Evolutionary conservation across 257 asterid genomes (phyloP).

Genomic region (Fraxinus cuspidata): DNA sequence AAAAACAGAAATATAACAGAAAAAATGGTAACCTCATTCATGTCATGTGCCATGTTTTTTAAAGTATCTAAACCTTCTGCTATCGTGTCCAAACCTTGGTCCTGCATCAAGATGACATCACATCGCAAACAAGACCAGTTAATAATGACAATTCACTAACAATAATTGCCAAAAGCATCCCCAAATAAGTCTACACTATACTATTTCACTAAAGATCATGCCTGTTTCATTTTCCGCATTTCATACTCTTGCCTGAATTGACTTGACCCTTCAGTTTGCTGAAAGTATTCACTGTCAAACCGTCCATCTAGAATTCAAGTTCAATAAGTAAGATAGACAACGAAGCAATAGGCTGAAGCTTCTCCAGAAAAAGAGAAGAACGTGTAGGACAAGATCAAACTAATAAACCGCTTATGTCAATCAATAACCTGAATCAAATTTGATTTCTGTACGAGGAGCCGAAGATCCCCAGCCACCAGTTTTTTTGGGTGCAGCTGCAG

Average conservation of each 20-base stretch:
- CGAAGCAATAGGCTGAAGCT: constrained; percentile 11
- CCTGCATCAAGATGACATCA: constrained; percentile 28
- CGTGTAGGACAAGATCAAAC: constrained; percentile 5
- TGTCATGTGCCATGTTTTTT: constrained; percentile 55
- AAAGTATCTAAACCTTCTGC: constrained; percentile 55
- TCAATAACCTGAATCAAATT: constrained; percentile 49
- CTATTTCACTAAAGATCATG: constrained; percentile 26
- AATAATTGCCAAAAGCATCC: background rate
- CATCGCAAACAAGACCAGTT: background rate
- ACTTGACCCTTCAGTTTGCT: constrained; percentile 54
- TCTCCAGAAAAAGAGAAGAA: background rate
- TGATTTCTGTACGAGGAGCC: constrained; percentile 49
- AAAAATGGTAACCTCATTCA: constrained; percentile 47
- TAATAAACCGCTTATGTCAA: constrained; percentile 1
- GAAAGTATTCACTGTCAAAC: constrained; percentile 49
- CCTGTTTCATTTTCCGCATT: constrained; percentile 57
- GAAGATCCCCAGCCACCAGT: constrained; percentile 59
- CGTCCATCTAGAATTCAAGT: constrained; percentile 42
- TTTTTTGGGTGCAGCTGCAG: constrained; percentile 48
- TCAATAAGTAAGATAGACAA: constrained; percentile 20
- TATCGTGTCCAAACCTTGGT: constrained; percentile 53
- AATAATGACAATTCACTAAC: background rate
- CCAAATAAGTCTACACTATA: background rate
- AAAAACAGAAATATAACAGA: background rate
- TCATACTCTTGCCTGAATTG: constrained; percentile 54